These are phyloP conservation scores for Russula sp. DNA, from an alignment of 768 basidiomycete genomes.

Conservation along the genomic window DNA sequence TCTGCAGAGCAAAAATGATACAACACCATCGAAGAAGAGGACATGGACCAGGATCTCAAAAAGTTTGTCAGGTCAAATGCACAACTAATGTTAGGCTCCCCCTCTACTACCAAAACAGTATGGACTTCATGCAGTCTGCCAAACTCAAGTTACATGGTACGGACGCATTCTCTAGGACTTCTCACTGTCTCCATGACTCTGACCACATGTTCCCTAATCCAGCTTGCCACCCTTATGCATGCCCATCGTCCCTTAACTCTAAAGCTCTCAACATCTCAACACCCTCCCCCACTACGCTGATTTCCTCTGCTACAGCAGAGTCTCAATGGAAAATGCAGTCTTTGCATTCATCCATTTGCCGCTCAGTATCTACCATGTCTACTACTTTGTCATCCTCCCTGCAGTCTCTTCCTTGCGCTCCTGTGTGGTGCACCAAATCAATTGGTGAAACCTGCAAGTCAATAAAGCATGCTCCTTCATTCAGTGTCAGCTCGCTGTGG, in stretches of 20 bases:
- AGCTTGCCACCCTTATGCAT: constrained; percentile 43
- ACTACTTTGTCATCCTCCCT: constrained; percentile 18
- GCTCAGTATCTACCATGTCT: constrained; percentile 15
- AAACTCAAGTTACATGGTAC: constrained; percentile 42
- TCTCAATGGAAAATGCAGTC: constrained; percentile 14
- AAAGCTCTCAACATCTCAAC: constrained; percentile 29
- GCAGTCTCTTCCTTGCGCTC: constrained; percentile 9
- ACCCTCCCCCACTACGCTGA: constrained; percentile 21
- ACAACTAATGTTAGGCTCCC: constrained; percentile 49
- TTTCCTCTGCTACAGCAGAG: constrained; percentile 10
- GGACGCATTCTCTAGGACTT: constrained; percentile 42
- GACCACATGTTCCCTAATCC: constrained; percentile 46
- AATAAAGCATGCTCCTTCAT: constrained; percentile 21
- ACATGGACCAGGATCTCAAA: constrained; percentile 26
- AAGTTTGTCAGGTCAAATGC: constrained; percentile 34
- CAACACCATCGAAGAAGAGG: constrained; percentile 42
- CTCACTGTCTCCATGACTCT: constrained; percentile 31
- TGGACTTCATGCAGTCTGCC: constrained; percentile 68
- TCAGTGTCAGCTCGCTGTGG: constrained; percentile 16
- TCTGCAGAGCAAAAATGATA: constrained; percentile 31
- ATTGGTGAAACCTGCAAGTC: constrained; percentile 9
- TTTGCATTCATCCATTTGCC: constrained; percentile 8
- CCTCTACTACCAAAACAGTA: constrained; percentile 75
- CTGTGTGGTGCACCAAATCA: constrained; percentile 15
- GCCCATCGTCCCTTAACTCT: constrained; percentile 50